phyloP scores from a whole-genome alignment of 441 rosid species.

The Eruca vesicaria region DNA sequence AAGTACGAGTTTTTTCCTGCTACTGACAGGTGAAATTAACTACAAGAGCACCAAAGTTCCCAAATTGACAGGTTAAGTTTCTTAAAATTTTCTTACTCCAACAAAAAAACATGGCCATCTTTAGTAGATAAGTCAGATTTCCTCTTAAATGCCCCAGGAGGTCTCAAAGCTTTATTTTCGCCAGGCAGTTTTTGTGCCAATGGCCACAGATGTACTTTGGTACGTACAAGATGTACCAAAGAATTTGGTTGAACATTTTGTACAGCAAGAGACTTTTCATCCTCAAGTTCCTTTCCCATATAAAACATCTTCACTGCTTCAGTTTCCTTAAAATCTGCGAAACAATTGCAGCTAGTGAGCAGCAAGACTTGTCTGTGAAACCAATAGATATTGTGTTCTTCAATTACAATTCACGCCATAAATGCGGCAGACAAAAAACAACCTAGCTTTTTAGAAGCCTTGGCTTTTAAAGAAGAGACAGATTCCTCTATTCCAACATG shows the following conservation, averaged over 20 bases:
- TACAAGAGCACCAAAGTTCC: background rate
- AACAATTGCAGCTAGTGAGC: conserved; percentile 27
- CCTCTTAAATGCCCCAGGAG: conserved; percentile 99
- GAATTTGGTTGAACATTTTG: conserved; percentile 94
- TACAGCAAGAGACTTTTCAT: conserved; percentile 68
- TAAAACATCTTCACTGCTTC: conserved; percentile 83
- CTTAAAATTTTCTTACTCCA: conserved; percentile 72
- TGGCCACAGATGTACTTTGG: conserved; percentile 80
- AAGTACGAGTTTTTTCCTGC: background rate
- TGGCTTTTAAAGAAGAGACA: conserved; percentile 74
- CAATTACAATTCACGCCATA: conserved; percentile 10
- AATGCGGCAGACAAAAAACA: conserved; percentile 19
- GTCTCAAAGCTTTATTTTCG: conserved; percentile 87
- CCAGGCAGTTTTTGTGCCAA: conserved; percentile 91
- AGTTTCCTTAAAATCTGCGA: conserved; percentile 86
- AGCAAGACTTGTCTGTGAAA: conserved; percentile 12
- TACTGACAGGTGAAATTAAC: conserved; percentile 7
- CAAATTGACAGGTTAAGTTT: conserved; percentile 14
- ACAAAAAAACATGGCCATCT: conserved; percentile 94
- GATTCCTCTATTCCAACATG: conserved; percentile 90
- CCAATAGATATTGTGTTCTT: background rate
- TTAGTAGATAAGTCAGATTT: conserved; percentile 94
- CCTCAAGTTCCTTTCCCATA: conserved; percentile 93
- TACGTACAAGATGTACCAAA: conserved; percentile 90
- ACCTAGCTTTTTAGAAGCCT: conserved; percentile 99